These are phyloP conservation scores for Nakaseomyces sp. DNA, from an alignment of 1,139 yeast genomes.

Conservation along the genomic window DNA sequence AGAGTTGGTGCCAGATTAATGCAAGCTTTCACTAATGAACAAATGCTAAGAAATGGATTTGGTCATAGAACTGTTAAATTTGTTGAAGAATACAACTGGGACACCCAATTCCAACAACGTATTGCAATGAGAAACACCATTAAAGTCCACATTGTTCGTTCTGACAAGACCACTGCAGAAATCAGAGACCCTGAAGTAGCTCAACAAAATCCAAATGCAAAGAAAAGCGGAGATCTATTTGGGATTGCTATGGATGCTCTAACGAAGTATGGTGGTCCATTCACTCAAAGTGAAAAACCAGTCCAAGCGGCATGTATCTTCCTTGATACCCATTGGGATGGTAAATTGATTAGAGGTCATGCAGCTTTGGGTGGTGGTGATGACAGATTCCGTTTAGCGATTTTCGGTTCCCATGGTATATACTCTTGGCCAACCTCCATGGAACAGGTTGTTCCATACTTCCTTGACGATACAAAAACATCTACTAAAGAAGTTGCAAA, in stretches of 20 bases:
- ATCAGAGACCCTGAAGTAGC: slow-evolving; percentile 73
- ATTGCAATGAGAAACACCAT: slow-evolving; percentile 48
- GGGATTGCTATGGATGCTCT: slow-evolving; percentile 73
- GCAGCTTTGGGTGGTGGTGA: slow-evolving; percentile 94
- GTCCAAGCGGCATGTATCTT: slow-evolving; percentile 79
- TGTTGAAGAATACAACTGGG: slow-evolving; percentile 53
- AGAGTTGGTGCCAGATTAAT: slow-evolving; percentile 81
- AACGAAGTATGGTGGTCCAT: slow-evolving; percentile 44
- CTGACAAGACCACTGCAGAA: slow-evolving; percentile 59
- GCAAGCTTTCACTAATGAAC: slow-evolving; percentile 92
- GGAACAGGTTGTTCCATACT: slow-evolving; percentile 59
- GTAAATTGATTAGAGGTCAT: slow-evolving; percentile 61
- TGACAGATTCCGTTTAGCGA: slow-evolving; percentile 62
- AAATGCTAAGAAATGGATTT: slow-evolving; percentile 70
- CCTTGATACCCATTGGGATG: slow-evolving; percentile 80
- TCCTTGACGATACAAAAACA: slow-evolving; percentile 60
- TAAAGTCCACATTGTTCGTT: slow-evolving; percentile 65
- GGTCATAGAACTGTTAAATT: slow-evolving; percentile 76
- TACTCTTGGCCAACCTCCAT: slow-evolving; percentile 82
- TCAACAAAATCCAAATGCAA: slow-evolving; percentile 74
- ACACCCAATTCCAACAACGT: slow-evolving; percentile 40
- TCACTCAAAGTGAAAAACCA: slow-evolving; percentile 37
- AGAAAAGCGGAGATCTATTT: slow-evolving; percentile 65
- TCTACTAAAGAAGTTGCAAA: slow-evolving; percentile 71
- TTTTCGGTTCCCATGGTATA: slow-evolving; percentile 88